Conservation (phyloP, 2,329 filamentous ascomycete species). For the Colletotrichum cereale region DNA sequence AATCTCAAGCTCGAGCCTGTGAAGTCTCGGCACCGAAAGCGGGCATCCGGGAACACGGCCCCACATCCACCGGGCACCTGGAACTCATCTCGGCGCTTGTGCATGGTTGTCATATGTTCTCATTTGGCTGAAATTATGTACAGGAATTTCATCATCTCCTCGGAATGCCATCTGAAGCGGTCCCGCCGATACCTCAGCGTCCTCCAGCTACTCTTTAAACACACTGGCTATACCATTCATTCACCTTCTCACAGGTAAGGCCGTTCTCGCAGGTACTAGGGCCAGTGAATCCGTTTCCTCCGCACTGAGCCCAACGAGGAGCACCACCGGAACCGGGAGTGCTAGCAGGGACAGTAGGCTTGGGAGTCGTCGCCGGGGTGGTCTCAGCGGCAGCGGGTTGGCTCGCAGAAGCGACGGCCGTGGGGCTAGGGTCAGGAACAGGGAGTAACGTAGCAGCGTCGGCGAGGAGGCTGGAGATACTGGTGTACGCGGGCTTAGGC, state of each 20-base stretch:
- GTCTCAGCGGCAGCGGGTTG: conserved; percentile 23
- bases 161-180: conserved; percentile 14
- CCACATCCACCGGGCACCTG: neutral
- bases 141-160: conserved; percentile 16
- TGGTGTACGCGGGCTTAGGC: conserved; percentile 56
- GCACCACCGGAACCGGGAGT: conserved; percentile 38
- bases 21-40: neutral
- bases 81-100: neutral
- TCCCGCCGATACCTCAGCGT: neutral
- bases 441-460: conserved; percentile 40
- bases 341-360: neutral
- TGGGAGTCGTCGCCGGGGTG: neutral
- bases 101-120: neutral
- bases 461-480: conserved; percentile 52
- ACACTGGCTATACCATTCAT: conserved; percentile 58
- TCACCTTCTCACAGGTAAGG: conserved; percentile 53
- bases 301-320: conserved; percentile 53
- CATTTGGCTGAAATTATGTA: conserved; percentile 29
- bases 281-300: conserved; percentile 52
- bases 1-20: neutral
- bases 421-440: neutral
- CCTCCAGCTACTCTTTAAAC: conserved; percentile 43
- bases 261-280: conserved; percentile 51
- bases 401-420: conserved; percentile 13
- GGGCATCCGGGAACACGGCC: neutral